Evolutionary conservation across 2,329 filamentous ascomycete genomes (phyloP).

Genomic region (Coniochaeta pulveracea): DNA sequence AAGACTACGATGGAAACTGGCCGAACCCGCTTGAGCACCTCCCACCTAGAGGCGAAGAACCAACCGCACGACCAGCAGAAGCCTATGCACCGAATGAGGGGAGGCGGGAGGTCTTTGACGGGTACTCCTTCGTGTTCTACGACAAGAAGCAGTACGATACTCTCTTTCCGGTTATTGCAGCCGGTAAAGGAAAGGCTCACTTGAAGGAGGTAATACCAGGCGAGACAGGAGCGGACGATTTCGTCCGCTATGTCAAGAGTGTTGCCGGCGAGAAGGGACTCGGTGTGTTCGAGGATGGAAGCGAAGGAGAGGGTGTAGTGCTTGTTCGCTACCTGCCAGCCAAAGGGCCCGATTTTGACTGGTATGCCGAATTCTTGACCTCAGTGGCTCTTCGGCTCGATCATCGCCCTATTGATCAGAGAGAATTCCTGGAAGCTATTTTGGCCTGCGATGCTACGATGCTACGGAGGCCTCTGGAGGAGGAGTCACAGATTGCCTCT

Average conservation of each 20-base stretch:
- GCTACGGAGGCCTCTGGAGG: slow-evolving; percentile 57
- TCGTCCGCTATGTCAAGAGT: slow-evolving; percentile 65
- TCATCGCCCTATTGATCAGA: slow-evolving; percentile 77
- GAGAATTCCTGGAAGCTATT: slow-evolving; percentile 85
- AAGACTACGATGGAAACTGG: slow-evolving; percentile 71
- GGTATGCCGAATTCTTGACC: slow-evolving; percentile 60
- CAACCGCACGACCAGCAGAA: slow-evolving; percentile 53
- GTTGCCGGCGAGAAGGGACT: slow-evolving; percentile 64
- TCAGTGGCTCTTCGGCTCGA: slow-evolving; percentile 61
- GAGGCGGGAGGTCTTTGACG: slow-evolving; percentile 66
- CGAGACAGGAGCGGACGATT: slow-evolving; percentile 60
- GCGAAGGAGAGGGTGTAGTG: slow-evolving; percentile 60
- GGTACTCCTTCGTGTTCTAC: slow-evolving; percentile 83
- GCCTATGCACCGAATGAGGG: slow-evolving; percentile 59
- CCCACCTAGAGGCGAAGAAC: slow-evolving; percentile 66
- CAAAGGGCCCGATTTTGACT: slow-evolving; percentile 43
- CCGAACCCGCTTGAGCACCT: slow-evolving; percentile 63
- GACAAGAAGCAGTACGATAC: slow-evolving; percentile 64
- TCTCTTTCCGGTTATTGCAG: slow-evolving; percentile 62
- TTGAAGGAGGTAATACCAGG: slow-evolving; percentile 49
- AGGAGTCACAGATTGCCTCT: slow-evolving; percentile 24
- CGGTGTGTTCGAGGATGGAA: slow-evolving; percentile 51
- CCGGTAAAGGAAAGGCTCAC: slow-evolving; percentile 74
- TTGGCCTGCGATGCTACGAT: slow-evolving; percentile 65
- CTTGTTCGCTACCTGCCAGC: slow-evolving; percentile 61